These are phyloP conservation scores for Geotrichum klebahnii DNA, from an alignment of 1,139 yeast genomes.

Conservation along the genomic window DNA sequence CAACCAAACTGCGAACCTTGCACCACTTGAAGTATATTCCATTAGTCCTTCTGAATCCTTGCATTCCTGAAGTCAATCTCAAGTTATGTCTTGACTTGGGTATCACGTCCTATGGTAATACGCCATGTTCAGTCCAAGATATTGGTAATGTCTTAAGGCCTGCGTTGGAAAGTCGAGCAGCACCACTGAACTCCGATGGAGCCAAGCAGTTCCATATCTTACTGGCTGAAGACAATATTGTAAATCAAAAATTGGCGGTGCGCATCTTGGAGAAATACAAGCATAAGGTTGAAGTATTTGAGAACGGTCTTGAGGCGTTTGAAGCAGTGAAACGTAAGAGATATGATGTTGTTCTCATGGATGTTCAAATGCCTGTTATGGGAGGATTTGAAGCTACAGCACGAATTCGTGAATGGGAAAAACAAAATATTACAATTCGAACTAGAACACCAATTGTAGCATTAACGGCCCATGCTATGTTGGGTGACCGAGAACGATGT, in stretches of 20 bases:
- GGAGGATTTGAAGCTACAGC: slow-evolving; percentile 92
- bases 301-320: slow-evolving; percentile 77
- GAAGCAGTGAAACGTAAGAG: slow-evolving; percentile 65
- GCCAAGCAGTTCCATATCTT: slow-evolving; percentile 68
- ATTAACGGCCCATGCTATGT: slow-evolving; percentile 86
- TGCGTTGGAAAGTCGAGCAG: slow-evolving; percentile 76
- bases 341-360: slow-evolving; percentile 84
- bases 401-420: slow-evolving; percentile 82
- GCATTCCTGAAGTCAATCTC: slow-evolving; percentile 74
- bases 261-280: slow-evolving; percentile 34
- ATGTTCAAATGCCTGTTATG: slow-evolving; percentile 94
- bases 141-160: slow-evolving; percentile 79
- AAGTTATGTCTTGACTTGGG: slow-evolving; percentile 80
- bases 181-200: slow-evolving; percentile 75
- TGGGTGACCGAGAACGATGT: slow-evolving; percentile 82
- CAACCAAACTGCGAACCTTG: slow-evolving; percentile 60
- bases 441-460: slow-evolving; percentile 86
- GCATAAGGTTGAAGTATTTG: slow-evolving; percentile 44
- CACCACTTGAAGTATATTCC: slow-evolving; percentile 81
- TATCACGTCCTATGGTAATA: slow-evolving; percentile 80
- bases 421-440: slow-evolving; percentile 63
- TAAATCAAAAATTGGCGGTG: slow-evolving; percentile 77
- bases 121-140: slow-evolving; percentile 78
- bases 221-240: slow-evolving; percentile 81
- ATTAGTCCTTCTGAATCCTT: slow-evolving; percentile 68